phyloP scores from a whole-genome alignment of 345 rosid genomes.

The Cardamine resedifolia region DNA sequence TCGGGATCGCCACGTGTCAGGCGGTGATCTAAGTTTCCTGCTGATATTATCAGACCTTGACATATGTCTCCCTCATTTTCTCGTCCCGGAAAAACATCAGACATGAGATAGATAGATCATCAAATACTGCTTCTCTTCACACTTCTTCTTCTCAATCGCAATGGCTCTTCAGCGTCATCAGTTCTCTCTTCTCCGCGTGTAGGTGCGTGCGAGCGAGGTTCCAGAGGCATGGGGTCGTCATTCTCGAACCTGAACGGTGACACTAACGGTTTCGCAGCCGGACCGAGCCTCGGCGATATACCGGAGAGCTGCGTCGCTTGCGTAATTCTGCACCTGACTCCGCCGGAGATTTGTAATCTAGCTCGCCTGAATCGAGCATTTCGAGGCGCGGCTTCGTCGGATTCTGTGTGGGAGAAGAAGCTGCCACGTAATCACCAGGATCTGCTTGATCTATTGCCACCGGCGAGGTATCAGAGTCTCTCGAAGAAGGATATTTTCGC shows the following conservation, averaged over 20 bases:
- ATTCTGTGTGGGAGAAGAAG: constrained; percentile 84
- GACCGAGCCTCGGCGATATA: constrained; percentile 86
- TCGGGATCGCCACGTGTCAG: not conserved
- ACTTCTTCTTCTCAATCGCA: not conserved
- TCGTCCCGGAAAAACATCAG: not conserved
- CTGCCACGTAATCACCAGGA: constrained; percentile 66
- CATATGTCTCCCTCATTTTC: not conserved
- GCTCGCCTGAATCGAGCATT: constrained; percentile 79
- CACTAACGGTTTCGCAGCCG: constrained; percentile 39
- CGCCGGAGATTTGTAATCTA: constrained; percentile 94
- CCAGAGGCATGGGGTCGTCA: constrained; percentile 65
- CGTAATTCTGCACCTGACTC: constrained; percentile 69
- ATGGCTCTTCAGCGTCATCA: constrained; percentile 11
- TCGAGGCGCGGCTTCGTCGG: constrained; percentile 89
- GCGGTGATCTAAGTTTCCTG: not conserved
- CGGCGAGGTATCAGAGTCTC: constrained; percentile 50
- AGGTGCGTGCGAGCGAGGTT: not conserved
- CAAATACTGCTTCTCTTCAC: no score
- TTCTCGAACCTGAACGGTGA: constrained; percentile 66
- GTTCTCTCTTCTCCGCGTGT: not conserved
- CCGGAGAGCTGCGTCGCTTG: constrained; percentile 96
- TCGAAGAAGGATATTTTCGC: constrained; percentile 79
- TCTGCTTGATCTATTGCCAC: constrained; percentile 67
- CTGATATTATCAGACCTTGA: not conserved
- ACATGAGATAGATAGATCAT: not conserved